Evolutionary conservation across 73 alveolate species (phyloP), one percentile per base, ranked within the genome.

Genomic region (Tetrahymena thermophila): DNA sequence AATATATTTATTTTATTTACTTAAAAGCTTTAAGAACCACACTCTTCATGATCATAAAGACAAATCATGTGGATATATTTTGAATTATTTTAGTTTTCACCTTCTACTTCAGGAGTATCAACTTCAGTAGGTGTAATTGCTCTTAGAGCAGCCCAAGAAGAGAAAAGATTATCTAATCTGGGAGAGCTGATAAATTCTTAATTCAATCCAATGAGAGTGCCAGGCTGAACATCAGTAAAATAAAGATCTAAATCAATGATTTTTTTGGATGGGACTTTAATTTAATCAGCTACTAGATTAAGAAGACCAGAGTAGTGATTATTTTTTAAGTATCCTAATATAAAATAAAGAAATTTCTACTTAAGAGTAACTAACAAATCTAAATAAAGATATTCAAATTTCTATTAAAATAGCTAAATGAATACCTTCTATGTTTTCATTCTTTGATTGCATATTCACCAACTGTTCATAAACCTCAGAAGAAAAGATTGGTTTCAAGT

Each of bases 21-120:
- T 96, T 98, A 96, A 85, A 98, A 98, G 85, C 99, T 96, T 97
- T 96, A 40, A 34, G 99, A 97, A 25, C 99, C 99, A 0, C 98
- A 96, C 98, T 99, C 99, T 96, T 99, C 99, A 95, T 98, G 99
- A 97, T 99, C 99, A 97, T 97, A 98, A 23, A 98, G 97, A 94
- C 98, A 96, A 43, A 98, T 96, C 97, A 99, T 94, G 94, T 98
- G 98, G 58, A 99, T 98, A 44, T 85, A 95, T 17, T 57, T 57
- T 8, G 85, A 57, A 57, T 57, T 57, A 57, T 57, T 57, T 57
- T 57, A 35, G n/a, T 21, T 57, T 57, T 57, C 85, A n/a, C 85
- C 85, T n/a, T 28, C 35, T 3, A 93, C 55, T 85, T 98, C 98
- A 23, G 97, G 96, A 93, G 96, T 97, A 42, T 97, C 98, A 25